Conservation (phyloP, 2,329 filamentous ascomycete genomes). For the Chaetomiaceae sp. region DNA sequence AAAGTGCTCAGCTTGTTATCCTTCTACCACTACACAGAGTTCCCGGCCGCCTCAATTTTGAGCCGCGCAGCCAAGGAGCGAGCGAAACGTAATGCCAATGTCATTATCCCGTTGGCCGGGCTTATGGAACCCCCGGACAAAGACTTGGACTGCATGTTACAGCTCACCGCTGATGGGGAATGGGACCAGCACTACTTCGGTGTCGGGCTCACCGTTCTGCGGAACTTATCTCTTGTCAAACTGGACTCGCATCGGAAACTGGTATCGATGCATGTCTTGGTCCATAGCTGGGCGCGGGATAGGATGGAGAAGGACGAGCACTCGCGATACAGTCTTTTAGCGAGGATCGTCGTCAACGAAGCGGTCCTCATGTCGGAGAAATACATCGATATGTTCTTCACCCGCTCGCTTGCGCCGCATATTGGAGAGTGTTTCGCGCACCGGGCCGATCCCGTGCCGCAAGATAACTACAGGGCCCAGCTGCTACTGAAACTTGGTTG, state of each 20-base stretch:
- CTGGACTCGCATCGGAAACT: background rate
- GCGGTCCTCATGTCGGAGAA: background rate
- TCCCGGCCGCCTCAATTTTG: constrained; percentile 21
- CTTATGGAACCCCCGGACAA: background rate
- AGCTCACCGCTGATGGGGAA: background rate
- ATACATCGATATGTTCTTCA: background rate
- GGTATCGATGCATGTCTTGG: constrained; percentile 27
- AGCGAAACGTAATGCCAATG: background rate
- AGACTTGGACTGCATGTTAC: background rate
- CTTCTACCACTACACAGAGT: constrained; percentile 30
- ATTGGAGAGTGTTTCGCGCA: background rate
- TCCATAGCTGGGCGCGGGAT: constrained; percentile 26
- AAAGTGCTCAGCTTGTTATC: constrained; percentile 27
- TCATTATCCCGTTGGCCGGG: background rate
- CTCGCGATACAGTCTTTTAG: background rate
- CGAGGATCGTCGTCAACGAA: constrained; percentile 12
- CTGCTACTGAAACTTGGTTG: constrained; percentile 5
- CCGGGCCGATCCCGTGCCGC: background rate
- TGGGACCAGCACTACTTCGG: constrained; percentile 8
- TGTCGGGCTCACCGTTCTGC: constrained; percentile 8
- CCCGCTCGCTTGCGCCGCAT: background rate
- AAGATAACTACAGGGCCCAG: background rate
- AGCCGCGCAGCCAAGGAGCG: constrained; percentile 12
- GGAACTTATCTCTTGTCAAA: constrained; percentile 25
- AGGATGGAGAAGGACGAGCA: constrained; percentile 11